These are phyloP conservation scores for Graphilbum ipis-grandicollis DNA, from an alignment of 2,329 filamentous ascomycete species.

Conservation along the genomic window DNA sequence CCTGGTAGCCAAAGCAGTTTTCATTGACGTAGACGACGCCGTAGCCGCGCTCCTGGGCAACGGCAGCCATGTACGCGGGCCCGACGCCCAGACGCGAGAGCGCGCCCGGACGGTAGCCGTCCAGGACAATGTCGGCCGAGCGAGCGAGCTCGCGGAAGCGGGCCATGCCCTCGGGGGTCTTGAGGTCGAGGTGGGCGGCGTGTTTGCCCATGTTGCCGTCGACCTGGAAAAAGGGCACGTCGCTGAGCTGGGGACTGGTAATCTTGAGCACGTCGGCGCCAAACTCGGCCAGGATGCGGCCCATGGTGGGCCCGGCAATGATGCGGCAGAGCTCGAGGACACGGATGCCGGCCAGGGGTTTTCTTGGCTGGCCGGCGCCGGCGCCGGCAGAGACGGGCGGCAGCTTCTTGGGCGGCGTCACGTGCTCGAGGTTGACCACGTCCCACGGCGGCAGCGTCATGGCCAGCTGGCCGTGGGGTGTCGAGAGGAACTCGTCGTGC, in stretches of 20 bases:
- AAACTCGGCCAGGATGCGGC: conserved; percentile 22
- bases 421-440: conserved; percentile 24
- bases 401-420: conserved; percentile 29
- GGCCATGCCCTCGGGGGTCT: conserved; percentile 17
- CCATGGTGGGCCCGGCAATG: conserved; percentile 28
- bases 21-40: conserved; percentile 29
- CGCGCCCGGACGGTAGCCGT: conserved; percentile 30
- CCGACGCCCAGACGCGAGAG: conserved; percentile 23
- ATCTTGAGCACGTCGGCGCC: conserved; percentile 29
- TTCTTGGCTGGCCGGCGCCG: no score
- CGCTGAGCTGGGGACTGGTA: conserved; percentile 22
- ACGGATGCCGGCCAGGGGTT: conserved; percentile 26
- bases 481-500: conserved; percentile 24
- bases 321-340: conserved; percentile 31
- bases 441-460: conserved; percentile 26
- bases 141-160: conserved; percentile 14
- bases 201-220: conserved; percentile 26
- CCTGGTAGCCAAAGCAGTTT: conserved; percentile 31
- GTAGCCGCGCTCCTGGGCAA: conserved; percentile 20
- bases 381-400: conserved; percentile 11
- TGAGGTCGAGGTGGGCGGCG: conserved; percentile 27
- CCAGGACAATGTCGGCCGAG: conserved; percentile 33
- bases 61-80: conserved; percentile 18
- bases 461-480: conserved; percentile 20
- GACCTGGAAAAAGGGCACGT: conserved; percentile 22